Evolutionary conservation across 495 filamentous ascomycete genomes (phyloP), one percentile per base, ranked within the genome.

Genomic region (Durotheca rogersii): DNA sequence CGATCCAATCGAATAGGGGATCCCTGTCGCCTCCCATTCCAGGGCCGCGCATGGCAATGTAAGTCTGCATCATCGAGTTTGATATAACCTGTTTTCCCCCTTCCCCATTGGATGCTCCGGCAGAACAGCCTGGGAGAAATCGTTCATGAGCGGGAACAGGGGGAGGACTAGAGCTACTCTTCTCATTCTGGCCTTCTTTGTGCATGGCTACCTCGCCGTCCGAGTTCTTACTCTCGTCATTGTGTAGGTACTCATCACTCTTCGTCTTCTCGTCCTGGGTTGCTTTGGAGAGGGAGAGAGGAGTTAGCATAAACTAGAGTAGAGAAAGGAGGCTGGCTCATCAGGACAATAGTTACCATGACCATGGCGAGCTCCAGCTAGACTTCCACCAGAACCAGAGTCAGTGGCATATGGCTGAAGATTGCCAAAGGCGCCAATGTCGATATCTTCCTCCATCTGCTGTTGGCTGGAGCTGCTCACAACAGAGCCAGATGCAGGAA

Each of bases 41-140:
- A 12, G 46, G 59, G 11, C 61, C 61, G 21, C 61, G 61, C 61
- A 64, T 64, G 7, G 46, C 33, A 6, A 56, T 11, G 12, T 61
- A 64, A 9, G 58, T 47, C 20, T 52, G 37, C 51, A 60, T 55
- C 47, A 61, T 58, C 7, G 46, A 20, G 19, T 56, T 54, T 6
- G 47, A 49, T 16, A 62, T 19, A 10, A 40, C 31, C n/a, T 49
- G 55, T 11, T 34, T 18, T 4, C 50, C 16, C 3, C 49, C 38
- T 9, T 44, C 10, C 6, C 42, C 34, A 7, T 41, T 31, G 10
- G 39, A 25, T 12, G 49, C 37, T 11, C 39, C 20, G 10, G 36
- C 27, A 7, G 52, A 44, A 18, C 58, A 54, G 17, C 41, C 46
- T 27, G 54, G 49, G 14, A 62, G 41, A 23, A 47, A 48, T 1